Base-by-base conservation (phyloP, 2,329 filamentous ascomycete genomes). In the Chaetothyriales sp. region DNA sequence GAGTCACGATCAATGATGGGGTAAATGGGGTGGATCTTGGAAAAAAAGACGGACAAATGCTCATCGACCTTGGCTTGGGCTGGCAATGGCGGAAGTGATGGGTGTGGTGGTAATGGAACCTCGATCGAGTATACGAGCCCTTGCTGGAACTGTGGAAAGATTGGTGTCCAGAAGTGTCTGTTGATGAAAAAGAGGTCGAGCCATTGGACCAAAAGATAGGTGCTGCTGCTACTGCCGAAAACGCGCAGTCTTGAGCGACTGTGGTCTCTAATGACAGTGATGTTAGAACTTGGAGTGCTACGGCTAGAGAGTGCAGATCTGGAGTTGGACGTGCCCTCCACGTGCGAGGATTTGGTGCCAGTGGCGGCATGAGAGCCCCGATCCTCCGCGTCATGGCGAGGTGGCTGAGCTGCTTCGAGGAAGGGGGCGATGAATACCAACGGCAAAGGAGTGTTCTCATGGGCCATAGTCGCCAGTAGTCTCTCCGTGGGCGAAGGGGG, bases 121-220 rank as follows among this genome's bases (percentile, higher is more conserved):
- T 54, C 52, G 15, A 46, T 40, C 2, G 52, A 51, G 44, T 48
- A 50, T 19, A 45, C 43, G n/a, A 54, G 19, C 20, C 52, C 52
- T 44, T 54, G 52, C 40, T 48, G 29, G 43, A 54, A 54, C 18
- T n/a, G 44, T 18, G 44, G 45, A 40, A 33, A 54, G 3, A 54
- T 47, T 13, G 52, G 18, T 33, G 18, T 29, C 49, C 51, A 52
- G 44, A 49, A 49, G 46, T 48, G 19, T 18, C 33, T 18, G 18
- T 43, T 45, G 8, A 18, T 22, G 20, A 54, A 54, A 33, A 51
- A 54, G n/a, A 54, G 45, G 19, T 54, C 52, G 7, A 54, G 49
- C 49, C 49, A 54, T 22, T 54, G 51, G 2, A 43, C 46, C 33
- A 54, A 25, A n/a, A 25, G 13, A 25, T 54, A 50, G 5, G 43